A percentile compares a stretch with the other conserved stretches of the same genome.
These are phyloP conservation scores for Penicillium digitatum DNA, from an alignment of 2,329 filamentous ascomycete genomes.

Conservation along the genomic window DNA sequence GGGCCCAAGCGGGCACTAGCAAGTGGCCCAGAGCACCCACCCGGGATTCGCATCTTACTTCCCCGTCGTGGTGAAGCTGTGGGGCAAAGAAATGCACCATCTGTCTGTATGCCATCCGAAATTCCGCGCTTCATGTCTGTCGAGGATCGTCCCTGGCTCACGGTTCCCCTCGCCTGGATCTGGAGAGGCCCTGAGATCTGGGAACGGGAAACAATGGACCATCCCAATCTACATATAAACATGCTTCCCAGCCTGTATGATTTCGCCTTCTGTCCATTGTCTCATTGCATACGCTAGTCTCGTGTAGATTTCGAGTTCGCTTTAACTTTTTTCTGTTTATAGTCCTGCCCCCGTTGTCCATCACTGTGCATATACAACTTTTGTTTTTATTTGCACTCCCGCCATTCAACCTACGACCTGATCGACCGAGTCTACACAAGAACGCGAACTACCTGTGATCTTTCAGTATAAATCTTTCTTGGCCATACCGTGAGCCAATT, in stretches of 20 bases:
- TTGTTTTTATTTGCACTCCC: conserved; percentile 6
- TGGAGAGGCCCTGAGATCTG: conserved; percentile 8
- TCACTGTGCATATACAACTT: conserved; percentile 22
- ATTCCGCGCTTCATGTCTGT: conserved; percentile 19
- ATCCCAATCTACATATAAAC: conserved; percentile 33
- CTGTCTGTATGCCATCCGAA: conserved; percentile 26
- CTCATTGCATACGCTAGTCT: conserved; percentile 25
- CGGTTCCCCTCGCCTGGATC: conserved; percentile 26
- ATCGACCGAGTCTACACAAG: conserved; percentile 8
- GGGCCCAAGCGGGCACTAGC: conserved; percentile 11
- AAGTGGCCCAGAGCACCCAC: conserved; percentile 11
- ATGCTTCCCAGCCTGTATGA: conserved; percentile 28
- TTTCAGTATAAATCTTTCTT: conserved; percentile 16
- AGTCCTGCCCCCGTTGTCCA: conserved; percentile 9
- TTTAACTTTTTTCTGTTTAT: conserved; percentile 15
- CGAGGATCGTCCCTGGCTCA: conserved; percentile 22
- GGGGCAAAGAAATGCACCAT: conserved; percentile 17
- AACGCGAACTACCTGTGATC: neutral
- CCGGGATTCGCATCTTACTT: conserved; percentile 19
- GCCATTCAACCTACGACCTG: neutral
- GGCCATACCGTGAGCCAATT: neutral
- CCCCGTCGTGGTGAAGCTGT: conserved; percentile 19
- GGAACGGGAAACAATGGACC: conserved; percentile 11
- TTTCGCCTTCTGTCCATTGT: conserved; percentile 20
- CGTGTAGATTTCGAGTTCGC: conserved; percentile 21